Conservation (phyloP, 805 yeast genomes). For the Yamadazyma scolyti region DNA sequence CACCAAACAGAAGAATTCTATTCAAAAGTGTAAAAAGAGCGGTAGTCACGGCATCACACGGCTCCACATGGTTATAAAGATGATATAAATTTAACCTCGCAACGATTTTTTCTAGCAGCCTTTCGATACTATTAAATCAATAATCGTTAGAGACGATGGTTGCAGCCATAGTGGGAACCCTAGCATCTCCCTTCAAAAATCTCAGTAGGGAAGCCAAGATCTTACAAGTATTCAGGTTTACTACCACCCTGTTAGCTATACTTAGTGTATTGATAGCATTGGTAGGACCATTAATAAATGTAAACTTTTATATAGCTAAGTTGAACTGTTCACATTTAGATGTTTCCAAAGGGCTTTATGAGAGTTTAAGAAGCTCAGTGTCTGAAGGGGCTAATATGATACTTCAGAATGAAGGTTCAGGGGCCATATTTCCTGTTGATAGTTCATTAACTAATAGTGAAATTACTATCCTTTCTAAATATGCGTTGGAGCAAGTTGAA, state of each 20-base stretch:
- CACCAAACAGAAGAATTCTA: no score
- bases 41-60: no score
- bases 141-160: no score
- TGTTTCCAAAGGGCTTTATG: constrained; percentile 51
- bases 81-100: no score
- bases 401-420: no score
- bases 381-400: constrained; percentile 11
- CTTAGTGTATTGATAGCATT: constrained; percentile 17
- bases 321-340: constrained; percentile 51
- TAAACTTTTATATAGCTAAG: constrained; percentile 24
- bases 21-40: no score
- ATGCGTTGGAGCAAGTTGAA: constrained; percentile 44
- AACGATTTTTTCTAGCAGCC: no score
- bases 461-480: constrained; percentile 40
- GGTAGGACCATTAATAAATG: constrained; percentile 22
- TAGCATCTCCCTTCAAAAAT: no score
- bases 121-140: no score
- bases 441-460: constrained; percentile 46
- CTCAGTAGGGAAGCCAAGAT: constrained; percentile 22
- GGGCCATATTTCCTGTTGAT: constrained; percentile 21
- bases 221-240: constrained; percentile 23
- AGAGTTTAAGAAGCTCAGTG: constrained; percentile 35
- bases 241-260: constrained; percentile 14
- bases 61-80: no score
- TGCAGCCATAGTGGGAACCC: no score